A percentile compares a stretch with the other conserved stretches of the same genome.
These are phyloP conservation scores for Microsporum ferrugineum DNA, from an alignment of 2,329 filamentous ascomycete species.

Conservation along the genomic window DNA sequence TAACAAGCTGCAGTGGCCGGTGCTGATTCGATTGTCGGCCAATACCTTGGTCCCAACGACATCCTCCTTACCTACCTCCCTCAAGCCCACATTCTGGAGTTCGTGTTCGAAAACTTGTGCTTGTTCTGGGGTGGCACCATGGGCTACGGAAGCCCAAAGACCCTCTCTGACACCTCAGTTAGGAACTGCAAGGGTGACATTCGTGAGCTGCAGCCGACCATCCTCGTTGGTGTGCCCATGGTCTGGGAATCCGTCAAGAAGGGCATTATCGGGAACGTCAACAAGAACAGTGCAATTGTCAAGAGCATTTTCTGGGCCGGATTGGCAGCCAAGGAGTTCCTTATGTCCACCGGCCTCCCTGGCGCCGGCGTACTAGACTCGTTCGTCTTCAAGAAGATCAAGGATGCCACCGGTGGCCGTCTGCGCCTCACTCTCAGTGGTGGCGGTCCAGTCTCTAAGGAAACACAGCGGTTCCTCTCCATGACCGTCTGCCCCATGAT, in stretches of 20 bases:
- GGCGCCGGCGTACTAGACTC: slow-evolving; percentile 59
- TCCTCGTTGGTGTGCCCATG: slow-evolving; percentile 88
- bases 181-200: slow-evolving; percentile 90
- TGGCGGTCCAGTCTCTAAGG: slow-evolving; percentile 76
- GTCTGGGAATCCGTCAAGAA: slow-evolving; percentile 98
- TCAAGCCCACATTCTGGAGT: slow-evolving; percentile 90
- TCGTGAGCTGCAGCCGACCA: slow-evolving; percentile 75
- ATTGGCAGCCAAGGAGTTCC: slow-evolving; percentile 49
- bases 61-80: slow-evolving; percentile 82
- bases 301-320: slow-evolving; percentile 68
- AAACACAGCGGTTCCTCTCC: slow-evolving; percentile 82
- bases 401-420: slow-evolving; percentile 75
- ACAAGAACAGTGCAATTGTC: slow-evolving; percentile 56
- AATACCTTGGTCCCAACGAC: slow-evolving; percentile 66
- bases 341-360: slow-evolving; percentile 43
- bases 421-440: slow-evolving; percentile 90
- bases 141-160: slow-evolving; percentile 79
- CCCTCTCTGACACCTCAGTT: slow-evolving; percentile 73
- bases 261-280: slow-evolving; percentile 72
- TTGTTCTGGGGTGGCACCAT: slow-evolving; percentile 83
- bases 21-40: slow-evolving; percentile 63
- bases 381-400: slow-evolving; percentile 84
- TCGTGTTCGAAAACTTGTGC: slow-evolving; percentile 85
- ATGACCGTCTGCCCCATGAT: slow-evolving; percentile 92
- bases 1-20: slow-evolving; percentile 52